Base-by-base conservation (phyloP, 768 basidiomycete genomes). In the Tricholoma terreum region DNA sequence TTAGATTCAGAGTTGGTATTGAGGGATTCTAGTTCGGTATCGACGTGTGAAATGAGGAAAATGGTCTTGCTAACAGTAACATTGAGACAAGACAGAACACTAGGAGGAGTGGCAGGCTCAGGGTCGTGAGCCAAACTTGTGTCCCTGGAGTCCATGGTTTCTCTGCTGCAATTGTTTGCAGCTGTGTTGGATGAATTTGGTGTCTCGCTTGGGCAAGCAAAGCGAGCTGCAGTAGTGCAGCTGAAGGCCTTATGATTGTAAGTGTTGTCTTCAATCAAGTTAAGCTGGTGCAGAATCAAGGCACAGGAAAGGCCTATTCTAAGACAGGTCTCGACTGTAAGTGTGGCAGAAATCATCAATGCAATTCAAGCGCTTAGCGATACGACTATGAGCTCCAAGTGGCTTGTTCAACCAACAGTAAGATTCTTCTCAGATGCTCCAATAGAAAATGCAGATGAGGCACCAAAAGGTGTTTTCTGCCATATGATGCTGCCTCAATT, bases 141-240 rank as follows among this genome's bases (percentile, higher is more conserved):
- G 51, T 86, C 90, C 2, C 69, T 84, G 0, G 82, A 86, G 9
- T 95, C 94, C 2, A 84, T 98, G 79, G 76, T 89, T 43, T 80
- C 85, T 6, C 82, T 97, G 30, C 79, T 97, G 22, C 85, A 88
- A 61, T 89, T 94, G 0, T 92, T 97, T 69, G 84, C 86, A 2
- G 80, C 87, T 1, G 95, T 96, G 3, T 77, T 97, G 17, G 91
- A 94, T 65, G 93, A 94, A 66, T 92, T 94, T 55, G 90, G 89
- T 48, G 90, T 92, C 2, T 92, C 92, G 4, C 85, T 88, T 61
- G 84, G 87, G n/a, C 84, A 92, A 15, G 92, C 89, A 2, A 87
- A 91, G 70, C 80, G 84, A 46, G 90, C 92, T 0, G 90, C 87
- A 0, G 71, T 91, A 9, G 91, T 69, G 89, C 90, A 9, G 87